Evolutionary conservation across 768 basidiomycete species (phyloP).

Genomic region (Mycena capillaripes): DNA sequence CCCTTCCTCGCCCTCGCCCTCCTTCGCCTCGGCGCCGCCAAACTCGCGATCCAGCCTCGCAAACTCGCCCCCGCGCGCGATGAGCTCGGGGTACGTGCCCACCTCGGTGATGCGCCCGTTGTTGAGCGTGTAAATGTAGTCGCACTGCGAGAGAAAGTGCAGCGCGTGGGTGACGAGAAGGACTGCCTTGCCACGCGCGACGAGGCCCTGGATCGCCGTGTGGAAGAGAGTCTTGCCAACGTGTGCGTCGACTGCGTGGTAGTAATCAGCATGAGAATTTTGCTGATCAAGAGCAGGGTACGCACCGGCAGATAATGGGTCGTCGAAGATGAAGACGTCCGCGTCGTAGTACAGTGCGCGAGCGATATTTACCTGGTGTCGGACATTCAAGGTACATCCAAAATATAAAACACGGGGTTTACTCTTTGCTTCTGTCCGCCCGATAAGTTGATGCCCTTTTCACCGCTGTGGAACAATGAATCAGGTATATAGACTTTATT

Average conservation of each 20-base stretch:
- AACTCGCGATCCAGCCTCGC: slow-evolving; percentile 71
- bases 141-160: slow-evolving; percentile 89
- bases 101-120: slow-evolving; percentile 84
- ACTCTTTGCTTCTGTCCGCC: slow-evolving; percentile 76
- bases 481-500: not conserved
- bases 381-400: not conserved
- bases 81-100: slow-evolving; percentile 68
- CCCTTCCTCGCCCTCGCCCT: slow-evolving; percentile 49
- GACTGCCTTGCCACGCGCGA: slow-evolving; percentile 74
- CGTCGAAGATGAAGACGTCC: slow-evolving; percentile 73
- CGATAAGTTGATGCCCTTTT: slow-evolving; percentile 65
- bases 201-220: slow-evolving; percentile 68
- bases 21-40: slow-evolving; percentile 54
- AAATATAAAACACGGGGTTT: slow-evolving; percentile 27
- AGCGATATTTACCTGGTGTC: slow-evolving; percentile 75
- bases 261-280: no score
- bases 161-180: slow-evolving; percentile 93
- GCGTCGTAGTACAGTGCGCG: slow-evolving; percentile 77
- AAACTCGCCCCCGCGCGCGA: slow-evolving; percentile 65
- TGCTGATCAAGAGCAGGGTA: no score
- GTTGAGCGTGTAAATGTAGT: slow-evolving; percentile 85
- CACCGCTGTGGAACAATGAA: slow-evolving; percentile 17
- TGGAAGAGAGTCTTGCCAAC: slow-evolving; percentile 79
- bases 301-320: slow-evolving; percentile 79
- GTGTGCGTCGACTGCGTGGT: slow-evolving; percentile 85